Evolutionary conservation across 2,329 filamentous ascomycete genomes (phyloP).

Genomic region (Diplodia mutila): DNA sequence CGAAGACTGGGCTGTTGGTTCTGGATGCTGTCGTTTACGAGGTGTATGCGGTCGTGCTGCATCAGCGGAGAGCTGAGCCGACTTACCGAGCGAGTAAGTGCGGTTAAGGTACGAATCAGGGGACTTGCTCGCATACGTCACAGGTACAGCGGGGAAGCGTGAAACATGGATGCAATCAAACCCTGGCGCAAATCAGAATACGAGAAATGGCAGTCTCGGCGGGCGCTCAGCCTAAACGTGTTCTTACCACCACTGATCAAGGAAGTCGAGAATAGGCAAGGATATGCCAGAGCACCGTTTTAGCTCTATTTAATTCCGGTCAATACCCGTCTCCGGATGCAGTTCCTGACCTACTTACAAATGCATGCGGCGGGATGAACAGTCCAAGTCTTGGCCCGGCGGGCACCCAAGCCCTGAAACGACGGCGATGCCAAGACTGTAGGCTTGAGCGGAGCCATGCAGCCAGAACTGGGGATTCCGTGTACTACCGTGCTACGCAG

Average conservation of each 20-base stretch:
- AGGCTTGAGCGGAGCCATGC: neutral
- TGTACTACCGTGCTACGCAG: neutral
- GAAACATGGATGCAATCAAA: neutral
- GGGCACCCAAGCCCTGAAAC: neutral
- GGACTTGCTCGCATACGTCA: neutral
- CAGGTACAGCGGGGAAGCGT: neutral
- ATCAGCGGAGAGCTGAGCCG: neutral
- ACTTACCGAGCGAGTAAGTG: neutral
- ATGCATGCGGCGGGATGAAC: neutral
- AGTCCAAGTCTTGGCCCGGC: neutral
- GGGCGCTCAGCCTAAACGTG: neutral
- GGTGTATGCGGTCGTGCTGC: no score
- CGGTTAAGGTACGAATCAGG: neutral
- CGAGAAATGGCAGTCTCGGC: neutral
- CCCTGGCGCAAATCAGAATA: conserved; percentile 2
- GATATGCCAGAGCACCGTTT: neutral
- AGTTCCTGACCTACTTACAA: neutral
- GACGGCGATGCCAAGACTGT: neutral
- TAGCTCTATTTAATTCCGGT: neutral
- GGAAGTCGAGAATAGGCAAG: neutral
- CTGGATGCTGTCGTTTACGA: neutral
- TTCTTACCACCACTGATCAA: neutral
- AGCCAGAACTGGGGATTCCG: neutral
- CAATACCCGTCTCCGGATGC: neutral
- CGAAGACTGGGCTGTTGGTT: no score